Percentiles rank a stretch among this genome's conserved stretches.
phyloP scores from a whole-genome alignment of 306 rosid species.

The Vigna reflexopilosa region DNA sequence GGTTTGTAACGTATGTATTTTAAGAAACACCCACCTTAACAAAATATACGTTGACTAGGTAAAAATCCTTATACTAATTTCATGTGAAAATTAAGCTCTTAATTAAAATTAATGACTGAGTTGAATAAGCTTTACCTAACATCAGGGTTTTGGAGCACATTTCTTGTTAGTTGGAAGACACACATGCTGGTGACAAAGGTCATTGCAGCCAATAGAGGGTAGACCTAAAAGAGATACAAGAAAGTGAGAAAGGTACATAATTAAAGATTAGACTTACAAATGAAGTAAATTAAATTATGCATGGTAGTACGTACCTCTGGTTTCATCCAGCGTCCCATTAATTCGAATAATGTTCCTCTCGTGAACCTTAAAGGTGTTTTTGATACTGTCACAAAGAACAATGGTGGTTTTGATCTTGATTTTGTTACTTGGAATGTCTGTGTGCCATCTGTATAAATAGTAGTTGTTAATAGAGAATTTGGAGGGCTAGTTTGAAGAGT shows the following conservation, averaged over 20 bases:
- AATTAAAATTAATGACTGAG: not conserved
- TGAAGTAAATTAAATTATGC: not conserved
- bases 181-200: constrained; percentile 75
- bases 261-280: not conserved
- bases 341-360: constrained; percentile 15
- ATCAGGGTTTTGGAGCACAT: constrained; percentile 73
- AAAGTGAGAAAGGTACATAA: not conserved
- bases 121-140: constrained; percentile 55
- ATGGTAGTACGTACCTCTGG: constrained; percentile 70
- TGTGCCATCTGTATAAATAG: constrained; percentile 50
- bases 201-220: constrained; percentile 89
- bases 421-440: constrained; percentile 30
- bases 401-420: not conserved
- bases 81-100: not conserved
- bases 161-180: constrained; percentile 70
- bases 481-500: not conserved
- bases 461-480: not conserved
- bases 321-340: constrained; percentile 90
- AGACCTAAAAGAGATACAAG: constrained; percentile 53
- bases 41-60: no score
- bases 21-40: no score
- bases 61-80: no score
- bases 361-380: not conserved
- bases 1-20: no score
- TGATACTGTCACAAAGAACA: not conserved